These are phyloP conservation scores for Coleophoma eucalyptorum DNA, from an alignment of 2,329 filamentous ascomycete species.

Conservation along the genomic window DNA sequence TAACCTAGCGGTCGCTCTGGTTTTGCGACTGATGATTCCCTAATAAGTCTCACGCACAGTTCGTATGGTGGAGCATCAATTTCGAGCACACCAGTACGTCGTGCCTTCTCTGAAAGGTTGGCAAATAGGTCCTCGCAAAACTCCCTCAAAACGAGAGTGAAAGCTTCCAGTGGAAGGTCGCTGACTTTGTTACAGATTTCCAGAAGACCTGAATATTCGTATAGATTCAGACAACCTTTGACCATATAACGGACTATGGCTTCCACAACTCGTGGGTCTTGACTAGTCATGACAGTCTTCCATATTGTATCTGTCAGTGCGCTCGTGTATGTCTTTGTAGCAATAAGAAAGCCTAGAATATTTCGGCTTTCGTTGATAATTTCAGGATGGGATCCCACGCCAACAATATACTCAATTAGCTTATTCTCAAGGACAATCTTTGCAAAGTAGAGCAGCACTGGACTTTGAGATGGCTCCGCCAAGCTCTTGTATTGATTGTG, in stretches of 20 bases:
- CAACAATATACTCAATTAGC: constrained; percentile 82
- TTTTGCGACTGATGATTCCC: constrained; percentile 61
- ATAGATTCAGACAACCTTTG: constrained; percentile 42
- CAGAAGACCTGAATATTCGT: constrained; percentile 46
- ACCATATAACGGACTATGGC: constrained; percentile 67
- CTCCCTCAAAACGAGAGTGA: constrained; percentile 57
- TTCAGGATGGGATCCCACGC: constrained; percentile 88
- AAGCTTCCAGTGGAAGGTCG: constrained; percentile 57
- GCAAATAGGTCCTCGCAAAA: constrained; percentile 57
- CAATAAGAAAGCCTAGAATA: constrained; percentile 81
- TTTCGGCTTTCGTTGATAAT: constrained; percentile 79
- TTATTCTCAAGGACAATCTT: constrained; percentile 65
- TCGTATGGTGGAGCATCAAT: constrained; percentile 45
- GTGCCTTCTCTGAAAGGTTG: constrained; percentile 40
- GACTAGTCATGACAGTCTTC: constrained; percentile 75
- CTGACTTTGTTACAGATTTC: constrained; percentile 71
- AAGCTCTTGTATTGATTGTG: constrained; percentile 51
- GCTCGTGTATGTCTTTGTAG: constrained; percentile 69
- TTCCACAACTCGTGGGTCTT: constrained; percentile 80
- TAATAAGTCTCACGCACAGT: constrained; percentile 63
- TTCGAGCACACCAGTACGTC: constrained; percentile 28
- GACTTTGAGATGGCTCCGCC: constrained; percentile 31
- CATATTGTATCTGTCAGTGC: constrained; percentile 78
- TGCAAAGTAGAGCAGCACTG: constrained; percentile 64
- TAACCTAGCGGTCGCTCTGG: constrained; percentile 51